These are phyloP conservation scores for Xylaria sp. DNA, from an alignment of 495 filamentous ascomycete genomes.

Conservation along the genomic window DNA sequence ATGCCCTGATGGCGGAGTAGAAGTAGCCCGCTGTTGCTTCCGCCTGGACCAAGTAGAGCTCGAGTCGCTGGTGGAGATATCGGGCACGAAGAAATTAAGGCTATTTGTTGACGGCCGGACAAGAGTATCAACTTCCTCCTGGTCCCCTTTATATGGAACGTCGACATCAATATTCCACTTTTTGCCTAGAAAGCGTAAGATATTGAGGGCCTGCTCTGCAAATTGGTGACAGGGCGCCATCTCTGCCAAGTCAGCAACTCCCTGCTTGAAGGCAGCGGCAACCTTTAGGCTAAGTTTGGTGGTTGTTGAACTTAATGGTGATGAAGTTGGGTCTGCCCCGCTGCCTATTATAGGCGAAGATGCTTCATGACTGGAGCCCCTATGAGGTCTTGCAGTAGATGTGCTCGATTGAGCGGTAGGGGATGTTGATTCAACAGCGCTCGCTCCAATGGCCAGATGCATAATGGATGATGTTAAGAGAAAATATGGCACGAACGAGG, in stretches of 20 bases:
- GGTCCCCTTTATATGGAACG: constrained; percentile 33
- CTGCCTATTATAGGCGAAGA: constrained; percentile 29
- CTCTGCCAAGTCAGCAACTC: constrained; percentile 60
- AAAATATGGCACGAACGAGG: constrained; percentile 65
- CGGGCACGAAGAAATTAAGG: constrained; percentile 60
- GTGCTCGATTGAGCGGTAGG: constrained; percentile 30
- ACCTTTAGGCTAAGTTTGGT: constrained; percentile 41
- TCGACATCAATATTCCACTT: constrained; percentile 64
- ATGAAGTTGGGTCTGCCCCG: constrained; percentile 38
- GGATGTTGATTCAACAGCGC: constrained; percentile 29
- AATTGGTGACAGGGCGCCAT: constrained; percentile 67
- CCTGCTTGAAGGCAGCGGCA: constrained; percentile 48
- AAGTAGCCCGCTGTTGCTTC: constrained; percentile 20
- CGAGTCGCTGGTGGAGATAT: constrained; percentile 51
- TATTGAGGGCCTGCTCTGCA: constrained; percentile 63
- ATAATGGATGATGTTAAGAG: constrained; percentile 64
- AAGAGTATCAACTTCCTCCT: constrained; percentile 38
- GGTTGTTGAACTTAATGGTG: constrained; percentile 33
- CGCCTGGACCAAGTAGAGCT: constrained; percentile 43
- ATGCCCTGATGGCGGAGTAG: constrained; percentile 14
- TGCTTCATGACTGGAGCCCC: constrained; percentile 30
- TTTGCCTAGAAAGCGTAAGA: constrained; percentile 59
- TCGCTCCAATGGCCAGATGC: constrained; percentile 60
- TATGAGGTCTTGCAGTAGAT: constrained; percentile 36
- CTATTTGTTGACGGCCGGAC: constrained; percentile 49